Percentiles rank a stretch among this genome's conserved stretches.
phyloP scores from a whole-genome alignment of 805 yeast genomes.

The Saccharomyces mikatae region DNA sequence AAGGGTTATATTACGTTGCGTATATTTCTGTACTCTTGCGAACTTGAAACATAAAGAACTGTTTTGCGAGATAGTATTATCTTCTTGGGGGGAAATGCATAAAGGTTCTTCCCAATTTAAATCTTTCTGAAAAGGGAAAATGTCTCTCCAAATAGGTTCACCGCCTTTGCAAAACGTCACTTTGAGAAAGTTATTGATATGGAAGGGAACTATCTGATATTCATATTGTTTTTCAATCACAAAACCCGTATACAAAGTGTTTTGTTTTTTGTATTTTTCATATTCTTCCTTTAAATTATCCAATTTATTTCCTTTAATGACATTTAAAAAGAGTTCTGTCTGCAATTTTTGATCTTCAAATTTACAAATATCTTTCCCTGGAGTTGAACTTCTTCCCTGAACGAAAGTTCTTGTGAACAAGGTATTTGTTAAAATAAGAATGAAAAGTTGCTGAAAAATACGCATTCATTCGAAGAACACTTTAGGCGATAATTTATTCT shows the following conservation, averaged over 20 bases:
- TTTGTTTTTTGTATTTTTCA: constrained; percentile 14
- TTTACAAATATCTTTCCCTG: background rate
- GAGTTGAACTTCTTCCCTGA: background rate
- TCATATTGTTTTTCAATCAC: constrained; percentile 43
- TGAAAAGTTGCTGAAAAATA: background rate
- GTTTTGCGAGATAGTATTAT: constrained; percentile 20
- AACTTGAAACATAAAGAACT: constrained; percentile 41
- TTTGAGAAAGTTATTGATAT: constrained; percentile 36
- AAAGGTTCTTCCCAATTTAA: constrained; percentile 44
- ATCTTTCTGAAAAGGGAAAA: constrained; percentile 31
- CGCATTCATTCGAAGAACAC: background rate
- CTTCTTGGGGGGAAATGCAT: constrained; percentile 27
- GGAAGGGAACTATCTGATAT: constrained; percentile 34
- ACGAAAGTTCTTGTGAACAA: background rate
- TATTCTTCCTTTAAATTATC: constrained; percentile 21
- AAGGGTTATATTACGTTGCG: constrained; percentile 36
- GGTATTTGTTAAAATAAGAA: background rate
- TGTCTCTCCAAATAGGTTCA: constrained; percentile 36
- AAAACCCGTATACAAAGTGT: constrained; percentile 42
- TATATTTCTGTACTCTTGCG: constrained; percentile 50
- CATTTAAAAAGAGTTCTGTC: background rate
- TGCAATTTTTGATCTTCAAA: background rate
- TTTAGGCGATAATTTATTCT: background rate
- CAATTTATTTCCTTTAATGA: background rate
- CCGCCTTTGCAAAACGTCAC: constrained; percentile 50